Base-by-base conservation (phyloP, 2,329 filamentous ascomycete genomes). In the Myriosclerotinia curreyana region DNA sequence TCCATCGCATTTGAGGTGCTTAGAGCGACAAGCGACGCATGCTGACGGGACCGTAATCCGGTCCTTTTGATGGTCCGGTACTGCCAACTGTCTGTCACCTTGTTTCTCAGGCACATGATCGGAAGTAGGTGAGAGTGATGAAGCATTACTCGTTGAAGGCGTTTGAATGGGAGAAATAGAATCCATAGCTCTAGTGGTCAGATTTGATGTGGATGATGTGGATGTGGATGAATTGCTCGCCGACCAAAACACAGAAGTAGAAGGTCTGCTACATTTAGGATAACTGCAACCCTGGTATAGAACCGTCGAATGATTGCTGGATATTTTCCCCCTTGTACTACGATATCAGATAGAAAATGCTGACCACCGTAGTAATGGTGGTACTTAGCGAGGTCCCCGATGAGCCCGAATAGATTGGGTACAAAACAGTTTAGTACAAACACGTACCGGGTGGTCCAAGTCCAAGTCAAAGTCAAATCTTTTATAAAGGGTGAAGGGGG, bases 1-100 rank as follows among this genome's bases (percentile, higher is more conserved):
- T 36, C 88, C 89, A 75, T 92, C 88, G 74, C 90, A 93, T 74
- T 91, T 93, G 56, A 92, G 81, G 75, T 93, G 90, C 72, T 90
- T 73, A 14, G 68, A 68, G 17, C 72, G 69, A 66, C 72, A 74
- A 54, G 65, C 66, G 34, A 74, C 68, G 48, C 72, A 74, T 6
- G 72, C 72, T 15, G 71, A 69, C 14, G 68, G 68, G n/a, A 71
- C 70, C 7, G 70, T 71, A 3, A 64, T 66, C 42, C 70, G 66
- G 40, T 71, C 70, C 62, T 64, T 66, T 56, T 68, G 66, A 58
- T 64, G 62, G 22, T 64, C 55, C 38, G 55, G 54, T 14, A 50
- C 53, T 28, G 61, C 25, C 14, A 58, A 17, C 40, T 68, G 68
- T 42, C 62, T 58, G 5, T 66, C 64, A 55, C 64, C 58, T 64